These are phyloP conservation scores for Hemileccinum impolitum DNA, from an alignment of 768 basidiomycete genomes.

Conservation along the genomic window DNA sequence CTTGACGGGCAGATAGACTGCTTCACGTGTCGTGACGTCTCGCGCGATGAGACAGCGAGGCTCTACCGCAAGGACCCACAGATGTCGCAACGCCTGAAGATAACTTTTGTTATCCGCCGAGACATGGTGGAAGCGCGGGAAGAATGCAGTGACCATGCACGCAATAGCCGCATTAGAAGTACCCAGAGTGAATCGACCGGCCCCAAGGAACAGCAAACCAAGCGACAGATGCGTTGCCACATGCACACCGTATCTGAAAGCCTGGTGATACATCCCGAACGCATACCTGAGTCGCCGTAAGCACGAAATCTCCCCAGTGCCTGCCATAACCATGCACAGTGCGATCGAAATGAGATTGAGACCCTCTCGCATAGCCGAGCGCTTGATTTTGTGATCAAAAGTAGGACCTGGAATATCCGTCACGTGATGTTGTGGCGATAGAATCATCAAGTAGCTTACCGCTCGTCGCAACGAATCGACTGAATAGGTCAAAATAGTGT, in stretches of 20 bases:
- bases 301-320: conserved; percentile 91
- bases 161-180: conserved; percentile 91
- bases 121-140: conserved; percentile 77
- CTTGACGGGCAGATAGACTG: conserved; percentile 91
- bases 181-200: conserved; percentile 88
- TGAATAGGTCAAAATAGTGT: conserved; percentile 77
- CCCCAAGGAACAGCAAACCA: conserved; percentile 90
- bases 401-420: conserved; percentile 51
- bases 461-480: conserved; percentile 61
- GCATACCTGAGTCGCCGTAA: conserved; percentile 83
- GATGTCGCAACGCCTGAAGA: conserved; percentile 87
- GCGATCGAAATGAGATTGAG: conserved; percentile 85
- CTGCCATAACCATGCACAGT: conserved; percentile 93
- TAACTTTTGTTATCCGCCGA: conserved; percentile 88
- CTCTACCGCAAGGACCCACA: conserved; percentile 96
- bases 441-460: conserved; percentile 43
- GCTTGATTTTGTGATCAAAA: conserved; percentile 86
- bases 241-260: conserved; percentile 84
- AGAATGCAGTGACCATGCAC: conserved; percentile 85
- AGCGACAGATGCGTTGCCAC: conserved; percentile 87
- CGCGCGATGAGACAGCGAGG: conserved; percentile 89
- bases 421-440: conserved; percentile 2
- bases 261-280: conserved; percentile 79
- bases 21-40: conserved; percentile 88
- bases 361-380: conserved; percentile 83